Evolutionary conservation across 192 early-diverging fungal species (phyloP), one percentile per base, ranked within the genome.

Genomic region (Diversispora epigaea): DNA sequence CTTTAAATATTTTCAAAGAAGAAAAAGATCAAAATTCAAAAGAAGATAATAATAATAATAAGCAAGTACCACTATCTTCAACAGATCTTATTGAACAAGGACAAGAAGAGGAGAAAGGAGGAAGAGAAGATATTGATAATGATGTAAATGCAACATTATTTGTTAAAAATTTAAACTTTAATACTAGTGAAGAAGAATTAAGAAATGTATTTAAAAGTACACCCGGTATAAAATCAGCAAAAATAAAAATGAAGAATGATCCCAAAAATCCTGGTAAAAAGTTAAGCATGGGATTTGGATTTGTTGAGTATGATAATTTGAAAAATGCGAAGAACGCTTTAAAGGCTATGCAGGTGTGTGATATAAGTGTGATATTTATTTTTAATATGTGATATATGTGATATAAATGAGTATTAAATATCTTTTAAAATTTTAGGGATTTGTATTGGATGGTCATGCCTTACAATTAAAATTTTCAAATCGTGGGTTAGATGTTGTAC

Each of bases 211-310:
- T 97, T 76, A 77, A 81, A 6, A 87, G 78, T 39, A 80, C 93
- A n/a, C 86, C 87, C n/a, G 94, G 94, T 6, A 86, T 96, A 75
- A 84, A 92, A 44, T 91, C 90, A 21, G 91, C 90, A n/a, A 83
- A 89, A 54, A 89, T 99, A 52, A 89, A 92, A 22, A 90, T 88
- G 71, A 97, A 97, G 77, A 88, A 88, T 62, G 94, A 97, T 76
- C 82, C 92, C 56, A 97, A 97, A 87, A 89, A 89, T 17, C 87
- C 91, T 6, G 89, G 88, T 12, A 84, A 84, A 56, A 87, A 86
- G n/a, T 78, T 94, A 73, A 94, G 92, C 50, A 96, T 96, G 95
- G 97, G 97, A 47, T 99, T 97, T 83, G 97, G 97, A 63, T 99
- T 99, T 82, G 86, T 95, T 62, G 96, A 99, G 85, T 99, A 95